Percentiles rank a stretch among this genome's conserved stretches.
phyloP scores from a whole-genome alignment of 208 protist genomes.

The Naegleria lovaniensis region DNA sequence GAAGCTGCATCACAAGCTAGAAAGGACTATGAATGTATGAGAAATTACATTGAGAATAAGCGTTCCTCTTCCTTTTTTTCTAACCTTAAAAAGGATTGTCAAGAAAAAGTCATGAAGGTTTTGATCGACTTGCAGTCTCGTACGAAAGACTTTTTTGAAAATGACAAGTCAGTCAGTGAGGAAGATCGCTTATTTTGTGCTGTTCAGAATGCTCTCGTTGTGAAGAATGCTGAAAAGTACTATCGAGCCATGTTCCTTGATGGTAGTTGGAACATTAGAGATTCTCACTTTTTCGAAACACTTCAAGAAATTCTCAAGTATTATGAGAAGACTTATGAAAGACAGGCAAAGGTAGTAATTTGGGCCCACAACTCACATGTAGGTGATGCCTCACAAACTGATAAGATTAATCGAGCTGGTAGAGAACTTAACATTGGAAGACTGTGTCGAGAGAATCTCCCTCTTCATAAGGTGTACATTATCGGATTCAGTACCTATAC shows the following conservation, averaged over 20 bases:
- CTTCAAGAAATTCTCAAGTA: background rate
- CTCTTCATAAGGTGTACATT: constrained; percentile 22
- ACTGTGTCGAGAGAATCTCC: constrained; percentile 30
- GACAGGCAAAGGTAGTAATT: constrained; percentile 18
- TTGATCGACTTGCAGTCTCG: background rate
- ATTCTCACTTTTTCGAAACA: background rate
- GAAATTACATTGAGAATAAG: background rate
- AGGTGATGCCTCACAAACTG: constrained; percentile 30
- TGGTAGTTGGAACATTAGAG: constrained; percentile 22
- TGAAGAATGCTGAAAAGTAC: background rate
- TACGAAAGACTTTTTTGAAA: no score
- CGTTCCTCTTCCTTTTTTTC: no score
- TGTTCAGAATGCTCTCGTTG: background rate
- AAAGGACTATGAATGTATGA: background rate
- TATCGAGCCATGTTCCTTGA: background rate
- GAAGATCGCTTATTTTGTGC: background rate
- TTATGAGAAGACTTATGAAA: background rate
- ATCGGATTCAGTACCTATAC: constrained; percentile 34
- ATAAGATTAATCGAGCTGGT: background rate
- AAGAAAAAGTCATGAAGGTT: background rate
- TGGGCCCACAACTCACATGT: constrained; percentile 42
- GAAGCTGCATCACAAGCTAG: background rate
- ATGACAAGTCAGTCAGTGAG: background rate
- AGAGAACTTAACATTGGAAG: background rate
- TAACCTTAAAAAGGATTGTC: background rate